A percentile compares a stretch with the other conserved stretches of the same genome.
These are phyloP conservation scores for Sicyos edulis DNA, from an alignment of 306 rosid genomes.

Conservation along the genomic window DNA sequence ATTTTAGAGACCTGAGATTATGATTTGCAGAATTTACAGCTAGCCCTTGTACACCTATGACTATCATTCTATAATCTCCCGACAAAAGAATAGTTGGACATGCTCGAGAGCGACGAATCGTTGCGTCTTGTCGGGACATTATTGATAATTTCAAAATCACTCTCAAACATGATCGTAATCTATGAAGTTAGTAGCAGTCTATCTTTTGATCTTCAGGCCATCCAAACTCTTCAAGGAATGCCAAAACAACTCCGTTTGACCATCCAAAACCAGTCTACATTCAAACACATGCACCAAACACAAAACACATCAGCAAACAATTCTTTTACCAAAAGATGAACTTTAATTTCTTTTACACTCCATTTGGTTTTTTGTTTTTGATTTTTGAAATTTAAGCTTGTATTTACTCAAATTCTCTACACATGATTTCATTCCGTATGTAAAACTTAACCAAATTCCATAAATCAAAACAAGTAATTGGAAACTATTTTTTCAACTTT, in stretches of 20 bases:
- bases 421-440: no score
- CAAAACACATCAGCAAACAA: neutral
- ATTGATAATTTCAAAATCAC: neutral
- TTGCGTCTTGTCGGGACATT: neutral
- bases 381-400: no score
- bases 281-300: constrained; percentile 4
- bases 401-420: no score
- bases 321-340: neutral
- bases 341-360: neutral
- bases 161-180: neutral
- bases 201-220: constrained; percentile 70
- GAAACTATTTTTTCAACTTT: no score
- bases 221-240: constrained; percentile 92
- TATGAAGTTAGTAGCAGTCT: constrained; percentile 26
- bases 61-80: neutral
- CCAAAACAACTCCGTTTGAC: constrained; percentile 88
- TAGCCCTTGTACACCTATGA: neutral
- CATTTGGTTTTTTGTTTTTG: no score
- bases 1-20: neutral
- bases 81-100: neutral
- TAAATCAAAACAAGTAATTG: no score
- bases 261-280: constrained; percentile 96
- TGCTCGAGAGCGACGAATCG: neutral
- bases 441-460: no score
- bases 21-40: no score